Conservation (phyloP, 2,329 filamentous ascomycete species). For the Aphanoascus verrucosus region DNA sequence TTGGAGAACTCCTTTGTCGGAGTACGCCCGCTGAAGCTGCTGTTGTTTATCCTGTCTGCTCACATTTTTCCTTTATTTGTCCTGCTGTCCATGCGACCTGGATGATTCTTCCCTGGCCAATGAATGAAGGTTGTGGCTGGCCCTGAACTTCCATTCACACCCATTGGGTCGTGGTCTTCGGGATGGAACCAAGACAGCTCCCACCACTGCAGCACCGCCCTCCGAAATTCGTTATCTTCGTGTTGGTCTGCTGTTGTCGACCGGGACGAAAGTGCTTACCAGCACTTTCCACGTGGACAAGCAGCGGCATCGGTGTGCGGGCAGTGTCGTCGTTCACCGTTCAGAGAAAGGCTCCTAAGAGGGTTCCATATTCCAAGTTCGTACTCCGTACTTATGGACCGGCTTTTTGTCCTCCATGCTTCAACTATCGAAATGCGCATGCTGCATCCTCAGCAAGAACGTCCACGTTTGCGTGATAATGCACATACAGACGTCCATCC, state of each 20-base stretch:
- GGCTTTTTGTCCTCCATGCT: too few relatives aligned
- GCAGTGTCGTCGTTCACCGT: too few relatives aligned
- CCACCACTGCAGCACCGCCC: too few relatives aligned
- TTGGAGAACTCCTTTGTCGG: too few relatives aligned
- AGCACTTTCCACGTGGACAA: not conserved
- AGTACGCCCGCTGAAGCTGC: too few relatives aligned
- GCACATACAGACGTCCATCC: not conserved
- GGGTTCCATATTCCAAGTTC: too few relatives aligned
- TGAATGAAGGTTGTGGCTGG: not conserved
- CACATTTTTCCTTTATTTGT: not conserved
- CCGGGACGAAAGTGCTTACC: not conserved
- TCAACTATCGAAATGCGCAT: not conserved
- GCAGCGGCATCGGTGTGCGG: too few relatives aligned
- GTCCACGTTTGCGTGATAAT: slow-evolving; percentile 4
- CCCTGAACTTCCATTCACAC: not conserved
- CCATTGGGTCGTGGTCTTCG: not conserved
- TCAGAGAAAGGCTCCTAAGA: too few relatives aligned
- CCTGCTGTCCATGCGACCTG: not conserved
- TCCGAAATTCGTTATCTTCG: not conserved
- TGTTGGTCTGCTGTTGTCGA: not conserved
- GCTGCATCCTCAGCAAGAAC: too few relatives aligned
- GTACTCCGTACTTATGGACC: too few relatives aligned
- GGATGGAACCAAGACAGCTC: not conserved
- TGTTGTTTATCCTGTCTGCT: not conserved
- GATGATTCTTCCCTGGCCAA: not conserved